These are phyloP conservation scores for Pleurostoma richardsiae DNA, from an alignment of 2,329 filamentous ascomycete genomes.

Conservation along the genomic window DNA sequence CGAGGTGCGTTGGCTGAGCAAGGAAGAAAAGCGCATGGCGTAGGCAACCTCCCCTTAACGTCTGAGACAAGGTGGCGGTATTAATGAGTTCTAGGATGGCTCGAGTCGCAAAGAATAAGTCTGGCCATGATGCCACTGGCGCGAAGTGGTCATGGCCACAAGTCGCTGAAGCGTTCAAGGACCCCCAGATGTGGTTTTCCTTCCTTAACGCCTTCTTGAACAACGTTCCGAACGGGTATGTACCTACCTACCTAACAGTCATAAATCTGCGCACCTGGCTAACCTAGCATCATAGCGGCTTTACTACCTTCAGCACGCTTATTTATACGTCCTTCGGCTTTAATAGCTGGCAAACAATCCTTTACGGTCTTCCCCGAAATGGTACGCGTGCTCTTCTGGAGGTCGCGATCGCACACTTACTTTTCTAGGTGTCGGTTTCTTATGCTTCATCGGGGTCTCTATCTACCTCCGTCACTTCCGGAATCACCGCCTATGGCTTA, in stretches of 20 bases:
- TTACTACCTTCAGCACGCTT: conserved; percentile 22
- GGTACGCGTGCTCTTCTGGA: no score
- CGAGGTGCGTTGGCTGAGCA: conserved; percentile 21
- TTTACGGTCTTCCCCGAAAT: conserved; percentile 14
- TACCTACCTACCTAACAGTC: no score
- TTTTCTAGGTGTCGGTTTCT: no score
- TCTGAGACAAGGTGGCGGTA: no score
- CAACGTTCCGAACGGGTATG: conserved; percentile 20
- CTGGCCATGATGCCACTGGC: no score
- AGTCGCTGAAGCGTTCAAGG: background rate
- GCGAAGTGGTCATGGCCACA: no score
- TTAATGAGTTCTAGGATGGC: no score
- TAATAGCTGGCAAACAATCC: conserved; percentile 20
- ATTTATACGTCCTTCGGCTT: conserved; percentile 26
- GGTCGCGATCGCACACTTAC: no score
- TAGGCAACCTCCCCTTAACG: conserved; percentile 10
- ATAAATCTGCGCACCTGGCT: no score
- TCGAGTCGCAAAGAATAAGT: no score
- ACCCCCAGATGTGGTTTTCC: conserved; percentile 26
- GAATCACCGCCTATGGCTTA: conserved; percentile 9
- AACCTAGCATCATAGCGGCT: conserved; percentile 10
- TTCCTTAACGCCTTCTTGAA: conserved; percentile 27
- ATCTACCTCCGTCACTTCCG: no score
- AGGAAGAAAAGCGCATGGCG: conserved; percentile 22
- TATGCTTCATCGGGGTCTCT: no score